Evolutionary conservation across 2,329 filamentous ascomycete species (phyloP), one percentile per base, ranked within the genome.

Genomic region (Microdochium trichocladiopsis): DNA sequence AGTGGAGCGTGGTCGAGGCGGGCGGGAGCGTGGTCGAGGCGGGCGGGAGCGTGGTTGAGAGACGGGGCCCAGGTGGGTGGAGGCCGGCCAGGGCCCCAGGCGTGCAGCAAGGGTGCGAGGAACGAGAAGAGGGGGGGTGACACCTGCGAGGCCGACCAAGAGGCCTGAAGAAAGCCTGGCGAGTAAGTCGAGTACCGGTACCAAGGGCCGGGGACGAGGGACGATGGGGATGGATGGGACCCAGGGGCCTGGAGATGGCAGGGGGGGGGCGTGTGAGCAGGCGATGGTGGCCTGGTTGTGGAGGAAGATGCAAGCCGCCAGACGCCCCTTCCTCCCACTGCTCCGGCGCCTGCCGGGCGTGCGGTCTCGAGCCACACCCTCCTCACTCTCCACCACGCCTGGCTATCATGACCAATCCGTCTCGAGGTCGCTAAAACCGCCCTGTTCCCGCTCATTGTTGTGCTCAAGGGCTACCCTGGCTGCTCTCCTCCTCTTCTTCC

Each of bases 121-220:
- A 4, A 37, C 14, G 18, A 18, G 41, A 16, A 5, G 18, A 18
- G 18, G 41, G 41, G 41, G 41, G 16, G n/a, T 21, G 41, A 16
- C 6, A 41, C 11, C 6, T 5, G 11, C 36, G 36, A 41, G n/a
- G n/a, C 11, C 5, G 36, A 41, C 11, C n/a, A 11, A 18, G 11
- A 18, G 36, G n/a, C 9, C 14, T 18, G 41, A 18, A 22, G 41
- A 18, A 16, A 10, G 18, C 5, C 22, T 18, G 41, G 41, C 41
- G 41, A 45, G 41, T 45, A 45, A 45, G 41, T 23, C 28, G 28
- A 45, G 41, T 45, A 45, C 41, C 41, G 41, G 41, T 45, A 45
- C 41, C 41, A 22, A 23, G 41, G n/a, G n/a, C 41, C 41, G 41
- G 41, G 41, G 41, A 45, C 41, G 41, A 45, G 41, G 12, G 21